phyloP scores from a whole-genome alignment of 2,329 filamentous ascomycete genomes.

The Fonsecaea erecta region DNA sequence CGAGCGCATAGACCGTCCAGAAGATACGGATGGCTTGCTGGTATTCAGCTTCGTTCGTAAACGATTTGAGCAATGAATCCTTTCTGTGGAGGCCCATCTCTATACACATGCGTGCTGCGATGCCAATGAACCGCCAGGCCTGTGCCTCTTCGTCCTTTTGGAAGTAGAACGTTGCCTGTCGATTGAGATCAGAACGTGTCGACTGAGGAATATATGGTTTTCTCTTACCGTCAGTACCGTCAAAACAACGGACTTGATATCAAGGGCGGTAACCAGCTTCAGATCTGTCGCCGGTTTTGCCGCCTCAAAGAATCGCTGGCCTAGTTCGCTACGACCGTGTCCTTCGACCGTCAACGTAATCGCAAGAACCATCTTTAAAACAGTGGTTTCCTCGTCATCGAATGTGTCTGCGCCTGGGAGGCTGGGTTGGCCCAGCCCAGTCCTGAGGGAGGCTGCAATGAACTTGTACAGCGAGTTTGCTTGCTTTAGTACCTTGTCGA shows the following conservation, averaged over 20 bases:
- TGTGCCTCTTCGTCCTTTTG: conserved; percentile 83
- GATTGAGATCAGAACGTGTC: background rate
- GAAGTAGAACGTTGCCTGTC: conserved; percentile 76
- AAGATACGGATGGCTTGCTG: conserved; percentile 73
- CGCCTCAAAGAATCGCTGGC: conserved; percentile 73
- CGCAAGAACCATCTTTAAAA: conserved; percentile 83
- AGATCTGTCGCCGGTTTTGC: conserved; percentile 74
- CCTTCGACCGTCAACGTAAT: conserved; percentile 77
- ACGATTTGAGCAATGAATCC: conserved; percentile 70
- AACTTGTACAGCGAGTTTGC: conserved; percentile 72
- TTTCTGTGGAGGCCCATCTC: conserved; percentile 82
- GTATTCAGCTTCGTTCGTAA: conserved; percentile 71
- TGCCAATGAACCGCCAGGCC: conserved; percentile 84
- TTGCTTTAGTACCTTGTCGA: conserved; percentile 72
- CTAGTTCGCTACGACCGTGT: conserved; percentile 76
- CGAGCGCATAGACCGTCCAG: conserved; percentile 85
- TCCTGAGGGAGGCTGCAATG: conserved; percentile 68
- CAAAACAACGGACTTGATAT: conserved; percentile 63
- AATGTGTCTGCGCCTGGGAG: conserved; percentile 63
- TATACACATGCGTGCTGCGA: conserved; percentile 77
- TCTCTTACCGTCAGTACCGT: conserved; percentile 60
- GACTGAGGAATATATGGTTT: background rate
- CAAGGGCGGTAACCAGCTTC: conserved; percentile 61
- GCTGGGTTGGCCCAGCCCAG: conserved; percentile 61
- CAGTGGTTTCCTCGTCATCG: conserved; percentile 67